Percentiles rank a stretch among this genome's conserved stretches.
These are phyloP conservation scores for Sextonia rubra DNA, from an alignment of 164 flowering plant genomes.

Conservation along the genomic window DNA sequence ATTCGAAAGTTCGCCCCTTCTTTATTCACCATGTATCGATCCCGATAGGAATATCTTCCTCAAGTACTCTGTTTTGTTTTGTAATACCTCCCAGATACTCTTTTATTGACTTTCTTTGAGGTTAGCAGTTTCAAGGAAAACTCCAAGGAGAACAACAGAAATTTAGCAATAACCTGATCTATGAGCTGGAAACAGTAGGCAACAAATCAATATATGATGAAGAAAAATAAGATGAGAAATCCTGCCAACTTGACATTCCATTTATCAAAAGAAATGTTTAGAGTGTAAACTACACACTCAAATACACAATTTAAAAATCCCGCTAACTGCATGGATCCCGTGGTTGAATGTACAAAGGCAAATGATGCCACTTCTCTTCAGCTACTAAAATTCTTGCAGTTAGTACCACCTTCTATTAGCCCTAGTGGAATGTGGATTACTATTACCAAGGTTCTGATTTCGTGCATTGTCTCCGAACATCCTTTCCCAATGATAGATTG, in stretches of 20 bases:
- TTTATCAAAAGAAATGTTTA: slow-evolving; percentile 9
- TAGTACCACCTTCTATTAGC: slow-evolving; percentile 5
- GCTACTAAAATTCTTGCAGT: slow-evolving; percentile 12
- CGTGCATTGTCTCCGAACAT: not conserved
- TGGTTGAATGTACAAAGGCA: slow-evolving; percentile 7
- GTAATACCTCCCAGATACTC: not conserved
- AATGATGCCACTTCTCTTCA: slow-evolving; percentile 2
- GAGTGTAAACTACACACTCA: not conserved
- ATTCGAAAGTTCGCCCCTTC: too few species aligned
- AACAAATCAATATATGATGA: not conserved
- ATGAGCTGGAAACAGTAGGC: not conserved
- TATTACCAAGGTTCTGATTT: not conserved
- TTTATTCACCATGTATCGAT: too few species aligned
- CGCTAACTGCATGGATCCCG: slow-evolving; percentile 5
- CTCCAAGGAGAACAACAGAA: not conserved
- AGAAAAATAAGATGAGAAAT: not conserved
- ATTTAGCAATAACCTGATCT: not conserved
- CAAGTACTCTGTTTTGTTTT: too few species aligned
- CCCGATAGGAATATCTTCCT: too few species aligned
- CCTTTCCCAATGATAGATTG: not conserved
- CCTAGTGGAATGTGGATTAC: not conserved
- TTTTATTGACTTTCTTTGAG: not conserved
- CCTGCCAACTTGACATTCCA: too few species aligned
- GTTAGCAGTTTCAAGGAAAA: not conserved
- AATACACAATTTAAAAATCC: not conserved